Conservation (phyloP, 192 early-diverging fungal genomes). For the Mortierella alpina region DNA sequence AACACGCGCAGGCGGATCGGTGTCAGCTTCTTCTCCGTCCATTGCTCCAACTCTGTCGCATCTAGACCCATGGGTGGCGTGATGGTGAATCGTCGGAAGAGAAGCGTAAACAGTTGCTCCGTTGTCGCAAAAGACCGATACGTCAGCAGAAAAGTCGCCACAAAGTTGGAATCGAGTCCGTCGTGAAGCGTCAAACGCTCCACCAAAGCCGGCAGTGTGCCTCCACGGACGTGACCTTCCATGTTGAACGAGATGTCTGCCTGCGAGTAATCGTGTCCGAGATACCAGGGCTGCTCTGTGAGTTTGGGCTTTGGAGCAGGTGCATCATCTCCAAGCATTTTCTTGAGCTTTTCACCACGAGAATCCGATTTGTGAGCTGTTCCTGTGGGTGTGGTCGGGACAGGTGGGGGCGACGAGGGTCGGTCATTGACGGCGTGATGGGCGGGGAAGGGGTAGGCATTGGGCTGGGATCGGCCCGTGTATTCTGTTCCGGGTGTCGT, state of each 20-base stretch:
- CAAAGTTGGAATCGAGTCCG: conserved; percentile 83
- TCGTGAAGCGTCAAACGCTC: conserved; percentile 94
- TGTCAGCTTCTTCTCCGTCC: conserved; percentile 88
- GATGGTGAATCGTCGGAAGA: conserved; percentile 85
- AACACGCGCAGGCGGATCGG: conserved; percentile 94
- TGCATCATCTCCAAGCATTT: conserved; percentile 71
- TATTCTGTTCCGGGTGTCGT: conserved; percentile 36
- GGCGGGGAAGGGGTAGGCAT: conserved; percentile 13
- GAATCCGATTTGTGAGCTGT: conserved; percentile 15
- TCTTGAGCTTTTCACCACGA: conserved; percentile 59
- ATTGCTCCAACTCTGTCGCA: conserved; percentile 73
- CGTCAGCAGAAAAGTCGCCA: conserved; percentile 90
- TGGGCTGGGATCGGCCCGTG: conserved; percentile 25
- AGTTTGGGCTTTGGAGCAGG: conserved; percentile 27
- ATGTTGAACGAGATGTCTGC: conserved; percentile 85
- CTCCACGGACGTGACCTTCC: conserved; percentile 92
- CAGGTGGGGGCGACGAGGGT: conserved; percentile 47
- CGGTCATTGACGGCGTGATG: conserved; percentile 26
- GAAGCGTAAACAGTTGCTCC: conserved; percentile 76
- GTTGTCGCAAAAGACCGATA: conserved; percentile 93
- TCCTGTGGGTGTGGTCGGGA: conserved; percentile 17
- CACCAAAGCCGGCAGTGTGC: conserved; percentile 85
- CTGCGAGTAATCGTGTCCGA: conserved; percentile 79
- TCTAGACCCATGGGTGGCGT: conserved; percentile 74
- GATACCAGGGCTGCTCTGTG: conserved; percentile 76